Conservation (phyloP, 371 early-diverging fungal species). For the Synchytrium microbalum region DNA sequence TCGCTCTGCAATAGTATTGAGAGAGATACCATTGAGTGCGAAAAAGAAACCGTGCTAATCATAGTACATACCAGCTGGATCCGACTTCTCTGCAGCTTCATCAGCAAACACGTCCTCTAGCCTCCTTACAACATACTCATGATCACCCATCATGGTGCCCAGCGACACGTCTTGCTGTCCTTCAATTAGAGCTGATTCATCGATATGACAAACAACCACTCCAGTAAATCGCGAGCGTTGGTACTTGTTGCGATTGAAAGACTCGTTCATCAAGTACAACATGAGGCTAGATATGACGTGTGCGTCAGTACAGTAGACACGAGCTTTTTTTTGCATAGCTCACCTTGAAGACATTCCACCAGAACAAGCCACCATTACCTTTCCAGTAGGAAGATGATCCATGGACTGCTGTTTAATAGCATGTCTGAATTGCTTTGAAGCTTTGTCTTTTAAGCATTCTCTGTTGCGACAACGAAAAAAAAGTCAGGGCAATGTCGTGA, state of each 20-base stretch:
- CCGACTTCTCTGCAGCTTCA: conserved; percentile 11
- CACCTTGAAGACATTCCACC: conserved; percentile 77
- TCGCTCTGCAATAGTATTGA: neutral
- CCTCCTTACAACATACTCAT: conserved; percentile 16
- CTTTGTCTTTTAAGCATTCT: conserved; percentile 13
- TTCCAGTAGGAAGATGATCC: conserved; percentile 26
- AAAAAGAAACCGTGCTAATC: neutral
- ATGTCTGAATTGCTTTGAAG: conserved; percentile 38
- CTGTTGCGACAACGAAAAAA: conserved; percentile 56
- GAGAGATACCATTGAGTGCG: neutral
- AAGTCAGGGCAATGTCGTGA: too few relatives aligned
- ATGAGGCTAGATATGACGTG: conserved; percentile 37
- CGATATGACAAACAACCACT: conserved; percentile 64
- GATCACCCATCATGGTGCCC: conserved; percentile 21
- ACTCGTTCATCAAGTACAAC: conserved; percentile 51
- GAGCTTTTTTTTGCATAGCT: neutral
- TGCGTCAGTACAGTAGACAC: conserved; percentile 4
- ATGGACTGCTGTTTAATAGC: conserved; percentile 27
- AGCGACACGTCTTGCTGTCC: conserved; percentile 28
- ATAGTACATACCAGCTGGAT: neutral
- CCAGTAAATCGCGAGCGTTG: conserved; percentile 46
- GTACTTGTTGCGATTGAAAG: conserved; percentile 40
- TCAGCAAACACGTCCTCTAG: conserved; percentile 40
- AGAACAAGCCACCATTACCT: conserved; percentile 71
- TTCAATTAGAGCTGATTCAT: conserved; percentile 54